Percentiles rank a stretch among this genome's conserved stretches.
These are phyloP conservation scores for Parafenestella ontariensis DNA, from an alignment of 2,329 filamentous ascomycete species.

Conservation along the genomic window DNA sequence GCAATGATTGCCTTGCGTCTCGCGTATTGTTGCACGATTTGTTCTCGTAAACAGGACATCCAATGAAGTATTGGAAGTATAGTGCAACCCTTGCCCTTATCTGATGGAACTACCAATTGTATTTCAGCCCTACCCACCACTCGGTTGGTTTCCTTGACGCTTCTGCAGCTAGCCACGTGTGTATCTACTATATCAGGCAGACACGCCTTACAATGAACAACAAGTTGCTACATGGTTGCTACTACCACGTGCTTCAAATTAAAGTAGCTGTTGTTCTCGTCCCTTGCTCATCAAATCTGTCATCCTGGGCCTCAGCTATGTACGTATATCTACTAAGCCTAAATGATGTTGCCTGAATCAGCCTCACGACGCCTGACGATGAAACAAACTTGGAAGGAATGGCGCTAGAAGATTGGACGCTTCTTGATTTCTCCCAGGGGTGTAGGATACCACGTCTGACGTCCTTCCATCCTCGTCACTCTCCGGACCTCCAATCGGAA, in stretches of 20 bases:
- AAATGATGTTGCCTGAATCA: constrained; percentile 11
- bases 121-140: constrained; percentile 44
- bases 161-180: constrained; percentile 44
- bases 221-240: not conserved
- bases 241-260: not conserved
- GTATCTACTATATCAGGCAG: constrained; percentile 13
- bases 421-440: not conserved
- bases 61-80: too few relatives aligned
- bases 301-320: not conserved
- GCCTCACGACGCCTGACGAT: constrained; percentile 3
- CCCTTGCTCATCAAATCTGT: not conserved
- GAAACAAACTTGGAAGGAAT: constrained; percentile 5
- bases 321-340: constrained; percentile 12
- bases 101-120: constrained; percentile 23
- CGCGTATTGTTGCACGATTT: too few relatives aligned
- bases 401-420: constrained; percentile 15
- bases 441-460: constrained; percentile 12
- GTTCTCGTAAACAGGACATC: too few relatives aligned
- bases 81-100: too few relatives aligned
- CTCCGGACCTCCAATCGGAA: constrained; percentile 6
- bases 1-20: not conserved
- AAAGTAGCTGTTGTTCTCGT: not conserved
- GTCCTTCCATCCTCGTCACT: not conserved
- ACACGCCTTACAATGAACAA: not conserved
- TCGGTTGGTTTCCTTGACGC: constrained; percentile 29